Evolutionary conservation across 768 basidiomycete species (phyloP).

Genomic region (Tylopilus plumbeoviolaceoides): DNA sequence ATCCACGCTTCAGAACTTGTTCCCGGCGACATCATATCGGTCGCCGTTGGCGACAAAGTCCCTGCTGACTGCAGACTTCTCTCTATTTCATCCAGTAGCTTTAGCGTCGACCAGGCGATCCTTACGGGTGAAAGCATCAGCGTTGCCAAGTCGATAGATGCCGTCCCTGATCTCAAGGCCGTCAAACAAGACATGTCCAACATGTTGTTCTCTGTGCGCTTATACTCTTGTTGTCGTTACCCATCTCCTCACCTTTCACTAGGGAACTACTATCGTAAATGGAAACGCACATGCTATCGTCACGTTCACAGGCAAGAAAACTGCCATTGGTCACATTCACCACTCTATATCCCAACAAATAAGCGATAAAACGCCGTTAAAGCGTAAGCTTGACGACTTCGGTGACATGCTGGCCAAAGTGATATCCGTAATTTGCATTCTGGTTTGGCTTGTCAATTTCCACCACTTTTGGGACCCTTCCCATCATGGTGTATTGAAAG

Average conservation of each 20-base stretch:
- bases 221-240: not conserved
- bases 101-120: conserved; percentile 94
- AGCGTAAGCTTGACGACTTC: conserved; percentile 97
- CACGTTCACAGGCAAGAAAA: conserved; percentile 77
- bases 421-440: conserved; percentile 92
- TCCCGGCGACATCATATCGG: conserved; percentile 87
- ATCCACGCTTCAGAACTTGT: conserved; percentile 89
- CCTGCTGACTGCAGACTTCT: conserved; percentile 92
- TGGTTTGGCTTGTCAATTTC: conserved; percentile 97
- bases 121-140: conserved; percentile 92
- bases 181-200: conserved; percentile 99
- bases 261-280: conserved; percentile 97
- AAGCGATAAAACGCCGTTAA: conserved; percentile 93
- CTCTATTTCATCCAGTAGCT: conserved; percentile 87
- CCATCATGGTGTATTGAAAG: conserved; percentile 86
- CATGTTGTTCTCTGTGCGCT: conserved; percentile 83
- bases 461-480: conserved; percentile 95
- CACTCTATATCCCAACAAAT: conserved; percentile 93
- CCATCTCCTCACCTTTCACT: conserved; percentile 1
- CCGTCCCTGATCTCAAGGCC: conserved; percentile 68
- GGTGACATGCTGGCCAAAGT: conserved; percentile 97
- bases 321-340: conserved; percentile 97
- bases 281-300: conserved; percentile 87
- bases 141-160: conserved; percentile 73
- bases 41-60: conserved; percentile 92